Evolutionary conservation across 768 basidiomycete genomes (phyloP).

Genomic region (Pleurotus tuber-regium): DNA sequence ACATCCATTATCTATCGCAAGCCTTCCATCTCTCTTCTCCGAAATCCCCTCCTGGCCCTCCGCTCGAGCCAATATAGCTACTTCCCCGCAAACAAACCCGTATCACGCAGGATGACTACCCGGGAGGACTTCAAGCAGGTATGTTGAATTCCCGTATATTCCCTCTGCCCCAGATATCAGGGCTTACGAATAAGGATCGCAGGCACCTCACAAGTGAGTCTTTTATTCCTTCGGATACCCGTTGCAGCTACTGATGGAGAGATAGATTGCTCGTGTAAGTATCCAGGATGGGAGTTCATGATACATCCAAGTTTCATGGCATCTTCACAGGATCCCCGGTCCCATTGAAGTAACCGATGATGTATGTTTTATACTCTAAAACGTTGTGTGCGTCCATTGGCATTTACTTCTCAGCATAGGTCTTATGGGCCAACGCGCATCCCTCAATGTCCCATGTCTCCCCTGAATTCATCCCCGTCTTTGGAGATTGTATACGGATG

Average conservation of each 20-base stretch:
- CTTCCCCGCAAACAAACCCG: background rate
- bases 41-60: background rate
- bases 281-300: background rate
- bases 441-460: conserved; percentile 89
- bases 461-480: conserved; percentile 82
- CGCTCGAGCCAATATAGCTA: background rate
- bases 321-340: conserved; percentile 50
- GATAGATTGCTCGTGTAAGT: conserved; percentile 51
- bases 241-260: conserved; percentile 21
- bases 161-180: conserved; percentile 10
- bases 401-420: conserved; percentile 36
- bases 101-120: conserved; percentile 20
- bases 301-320: conserved; percentile 12
- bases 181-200: background rate
- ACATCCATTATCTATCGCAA: conserved; percentile 9
- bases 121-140: conserved; percentile 30
- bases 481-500: conserved; percentile 88
- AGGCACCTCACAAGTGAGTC: conserved; percentile 52
- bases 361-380: conserved; percentile 17
- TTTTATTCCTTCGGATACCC: conserved; percentile 26
- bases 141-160: conserved; percentile 18
- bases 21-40: background rate
- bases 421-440: conserved; percentile 92
- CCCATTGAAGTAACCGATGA: conserved; percentile 61
- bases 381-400: background rate